Percentiles rank a stretch among this genome's conserved stretches.
These are phyloP conservation scores for Alternaria consortialis DNA, from an alignment of 2,329 filamentous ascomycete genomes.

Conservation along the genomic window DNA sequence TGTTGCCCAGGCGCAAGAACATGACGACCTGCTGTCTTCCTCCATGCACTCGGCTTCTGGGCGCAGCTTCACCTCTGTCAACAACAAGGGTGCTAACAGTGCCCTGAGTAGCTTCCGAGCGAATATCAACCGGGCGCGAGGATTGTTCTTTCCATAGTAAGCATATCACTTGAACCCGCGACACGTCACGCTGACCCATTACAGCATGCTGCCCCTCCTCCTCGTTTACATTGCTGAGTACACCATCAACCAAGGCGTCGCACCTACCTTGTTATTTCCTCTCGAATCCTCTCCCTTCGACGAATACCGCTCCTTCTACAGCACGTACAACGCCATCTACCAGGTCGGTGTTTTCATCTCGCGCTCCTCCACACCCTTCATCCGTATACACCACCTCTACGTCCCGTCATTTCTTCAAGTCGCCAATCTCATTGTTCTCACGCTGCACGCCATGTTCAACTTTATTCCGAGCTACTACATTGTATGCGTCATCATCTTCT, in stretches of 20 bases:
- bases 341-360: conserved; percentile 96
- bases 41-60: conserved; percentile 45
- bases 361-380: conserved; percentile 86
- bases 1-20: conserved; percentile 29
- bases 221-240: conserved; percentile 97
- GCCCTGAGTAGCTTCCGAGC: conserved; percentile 51
- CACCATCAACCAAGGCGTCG: conserved; percentile 94
- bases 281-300: conserved; percentile 77
- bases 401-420: conserved; percentile 83
- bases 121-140: conserved; percentile 71
- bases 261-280: conserved; percentile 89
- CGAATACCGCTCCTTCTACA: conserved; percentile 88
- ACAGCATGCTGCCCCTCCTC: conserved; percentile 84
- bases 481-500: conserved; percentile 86
- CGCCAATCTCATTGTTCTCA: conserved; percentile 76
- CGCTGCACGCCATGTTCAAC: conserved; percentile 75
- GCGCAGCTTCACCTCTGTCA: conserved; percentile 34
- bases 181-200: conserved; percentile 11
- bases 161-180: conserved; percentile 28
- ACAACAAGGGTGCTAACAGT: conserved; percentile 18
- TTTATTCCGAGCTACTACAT: conserved; percentile 62
- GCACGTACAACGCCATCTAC: conserved; percentile 93
- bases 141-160: conserved; percentile 76
- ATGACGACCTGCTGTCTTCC: conserved; percentile 48
- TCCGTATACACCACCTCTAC: conserved; percentile 83